phyloP scores from a whole-genome alignment of 352 stramenopile species.

The Phytophthora pistaciae region DNA sequence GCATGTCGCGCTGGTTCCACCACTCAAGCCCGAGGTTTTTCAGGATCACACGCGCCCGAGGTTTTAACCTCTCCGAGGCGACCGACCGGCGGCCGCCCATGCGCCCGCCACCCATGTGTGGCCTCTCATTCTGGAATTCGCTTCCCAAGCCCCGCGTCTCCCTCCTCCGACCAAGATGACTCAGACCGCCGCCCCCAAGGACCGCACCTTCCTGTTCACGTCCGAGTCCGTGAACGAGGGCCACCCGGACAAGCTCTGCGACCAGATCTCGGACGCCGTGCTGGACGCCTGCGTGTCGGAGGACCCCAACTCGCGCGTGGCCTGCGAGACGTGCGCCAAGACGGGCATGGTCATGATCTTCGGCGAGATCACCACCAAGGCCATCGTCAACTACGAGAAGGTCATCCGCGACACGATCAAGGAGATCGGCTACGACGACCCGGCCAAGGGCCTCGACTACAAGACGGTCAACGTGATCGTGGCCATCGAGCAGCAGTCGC shows the following conservation, averaged over 20 bases:
- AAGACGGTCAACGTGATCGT: slow-evolving; percentile 99
- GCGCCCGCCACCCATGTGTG: slow-evolving; percentile 4
- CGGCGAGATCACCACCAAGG: slow-evolving; percentile 99
- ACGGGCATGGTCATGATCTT: slow-evolving; percentile 99
- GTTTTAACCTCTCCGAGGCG: slow-evolving; percentile 42
- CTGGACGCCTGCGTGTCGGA: slow-evolving; percentile 98
- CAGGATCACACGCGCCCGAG: slow-evolving; percentile 22
- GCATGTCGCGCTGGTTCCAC: slow-evolving; percentile 24
- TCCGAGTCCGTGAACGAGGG: slow-evolving; percentile 99
- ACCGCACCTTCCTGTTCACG: slow-evolving; percentile 96
- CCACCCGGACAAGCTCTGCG: slow-evolving; percentile 98
- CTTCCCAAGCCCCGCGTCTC: slow-evolving; percentile 27
- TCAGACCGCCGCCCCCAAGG: slow-evolving; percentile 54
- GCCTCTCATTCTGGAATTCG: slow-evolving; percentile 69
- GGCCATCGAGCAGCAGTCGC: slow-evolving; percentile 99
- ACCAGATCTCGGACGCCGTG: slow-evolving; percentile 99
- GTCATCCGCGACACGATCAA: slow-evolving; percentile 99
- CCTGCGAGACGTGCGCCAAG: slow-evolving; percentile 99
- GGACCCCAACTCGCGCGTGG: slow-evolving; percentile 98
- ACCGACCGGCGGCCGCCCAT: too few relatives aligned
- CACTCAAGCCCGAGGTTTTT: slow-evolving; percentile 41
- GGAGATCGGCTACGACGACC: slow-evolving; percentile 99
- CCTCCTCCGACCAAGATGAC: slow-evolving; percentile 52
- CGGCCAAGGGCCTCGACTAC: slow-evolving; percentile 99
- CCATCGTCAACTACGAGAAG: slow-evolving; percentile 99